Conservation (phyloP, 345 rosid genomes). For the Eucalyptus pauciflora region DNA sequence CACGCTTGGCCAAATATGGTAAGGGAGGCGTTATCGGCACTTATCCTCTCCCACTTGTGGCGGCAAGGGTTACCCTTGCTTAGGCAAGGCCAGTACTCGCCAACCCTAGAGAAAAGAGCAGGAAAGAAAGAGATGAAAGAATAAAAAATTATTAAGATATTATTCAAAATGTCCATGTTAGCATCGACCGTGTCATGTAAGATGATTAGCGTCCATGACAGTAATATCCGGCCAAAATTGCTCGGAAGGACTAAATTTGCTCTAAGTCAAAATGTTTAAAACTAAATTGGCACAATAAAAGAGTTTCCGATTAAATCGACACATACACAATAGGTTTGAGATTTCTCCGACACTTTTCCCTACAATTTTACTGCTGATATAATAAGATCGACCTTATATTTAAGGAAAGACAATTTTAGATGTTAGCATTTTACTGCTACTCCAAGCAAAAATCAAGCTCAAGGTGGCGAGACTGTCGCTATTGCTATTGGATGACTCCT, state of each 20-base stretch:
- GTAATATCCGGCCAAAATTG: accelerated
- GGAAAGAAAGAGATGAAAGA: not conserved
- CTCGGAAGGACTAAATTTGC: accelerated
- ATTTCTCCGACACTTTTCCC: too few relatives aligned
- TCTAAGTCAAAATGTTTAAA: too few relatives aligned
- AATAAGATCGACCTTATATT: not conserved
- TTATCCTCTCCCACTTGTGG: not conserved
- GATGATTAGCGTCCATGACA: accelerated
- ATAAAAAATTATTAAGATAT: too few relatives aligned
- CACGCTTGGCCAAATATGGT: not conserved
- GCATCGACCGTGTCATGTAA: accelerated
- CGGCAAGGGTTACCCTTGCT: accelerated
- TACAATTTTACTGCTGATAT: not conserved
- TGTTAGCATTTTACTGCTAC: not conserved
- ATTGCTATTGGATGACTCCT: not conserved
- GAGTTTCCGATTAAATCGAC: accelerated
- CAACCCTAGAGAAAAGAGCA: not conserved
- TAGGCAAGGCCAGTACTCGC: not conserved
- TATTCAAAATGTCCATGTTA: accelerated
- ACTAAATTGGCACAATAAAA: too few relatives aligned
- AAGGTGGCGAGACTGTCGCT: not conserved
- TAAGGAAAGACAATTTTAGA: not conserved
- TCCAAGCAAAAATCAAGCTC: not conserved
- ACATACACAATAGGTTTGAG: accelerated
- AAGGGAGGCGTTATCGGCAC: accelerated